These are phyloP conservation scores for Kazachstania sp. DNA, from an alignment of 1,139 yeast genomes.

Conservation along the genomic window DNA sequence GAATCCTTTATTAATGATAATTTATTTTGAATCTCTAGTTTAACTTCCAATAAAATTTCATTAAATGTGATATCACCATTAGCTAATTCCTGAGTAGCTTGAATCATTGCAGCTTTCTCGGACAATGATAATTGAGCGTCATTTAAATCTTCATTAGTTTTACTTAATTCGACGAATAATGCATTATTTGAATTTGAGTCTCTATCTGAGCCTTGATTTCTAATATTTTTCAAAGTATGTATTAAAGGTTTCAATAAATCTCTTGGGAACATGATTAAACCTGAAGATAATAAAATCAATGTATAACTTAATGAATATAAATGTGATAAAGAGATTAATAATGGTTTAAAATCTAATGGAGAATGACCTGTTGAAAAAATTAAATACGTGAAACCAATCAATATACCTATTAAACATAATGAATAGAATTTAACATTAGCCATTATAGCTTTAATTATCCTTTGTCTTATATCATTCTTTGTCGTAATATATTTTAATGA, in stretches of 20 bases:
- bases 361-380: constrained; percentile 22
- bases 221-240: constrained; percentile 4
- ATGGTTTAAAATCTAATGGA: constrained; percentile 23
- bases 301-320: constrained; percentile 28
- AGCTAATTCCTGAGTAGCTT: constrained; percentile 15
- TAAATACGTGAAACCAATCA: constrained; percentile 22
- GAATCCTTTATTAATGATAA: constrained; percentile 12
- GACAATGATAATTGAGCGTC: constrained; percentile 24
- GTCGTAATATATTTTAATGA: constrained; percentile 21
- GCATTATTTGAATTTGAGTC: constrained; percentile 16
- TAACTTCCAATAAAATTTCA: constrained; percentile 21
- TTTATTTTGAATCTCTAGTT: constrained; percentile 22
- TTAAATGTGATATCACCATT: constrained; percentile 22
- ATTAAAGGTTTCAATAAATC: constrained; percentile 11
- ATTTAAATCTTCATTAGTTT: constrained; percentile 28
- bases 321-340: constrained; percentile 28
- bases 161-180: constrained; percentile 26
- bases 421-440: constrained; percentile 27
- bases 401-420: constrained; percentile 18
- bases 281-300: constrained; percentile 23
- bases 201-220: constrained; percentile 11
- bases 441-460: constrained; percentile 18
- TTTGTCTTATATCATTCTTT: constrained; percentile 7
- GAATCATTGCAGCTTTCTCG: constrained; percentile 22
- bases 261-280: constrained; percentile 25